Base-by-base conservation (phyloP, 352 stramenopile genomes). In the Pythium folliculosum region DNA sequence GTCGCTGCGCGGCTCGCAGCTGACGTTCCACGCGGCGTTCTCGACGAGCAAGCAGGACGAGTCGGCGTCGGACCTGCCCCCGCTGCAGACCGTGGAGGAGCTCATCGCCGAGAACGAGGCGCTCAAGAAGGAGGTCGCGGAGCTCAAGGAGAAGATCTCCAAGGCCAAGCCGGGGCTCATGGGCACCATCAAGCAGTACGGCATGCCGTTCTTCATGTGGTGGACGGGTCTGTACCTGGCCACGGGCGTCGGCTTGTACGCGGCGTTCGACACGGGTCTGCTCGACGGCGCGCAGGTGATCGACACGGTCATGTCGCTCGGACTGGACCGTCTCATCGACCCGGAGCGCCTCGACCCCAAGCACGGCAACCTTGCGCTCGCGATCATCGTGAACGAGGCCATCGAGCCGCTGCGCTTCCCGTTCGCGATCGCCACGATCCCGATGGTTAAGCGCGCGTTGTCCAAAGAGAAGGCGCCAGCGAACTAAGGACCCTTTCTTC, bases 351-450 rank as follows among this genome's bases (percentile, higher is more conserved):
- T 97, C 16, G 86, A 96, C 78, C 90, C 90, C 38, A 92, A 79
- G 51, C 89, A 96, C 66, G 87, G 89, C 44, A 96, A 96, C 75
- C 84, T 95, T 37, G 88, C 88, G 63, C 80, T 96, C 52, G 86
- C 90, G 35, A 75, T 94, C 40, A 78, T 96, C 21, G 72, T 95
- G 54, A 97, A 97, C 78, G 90, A 97, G 68, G 81, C 68, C 53
- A 55, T 96, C 55, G 90, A 97, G 71, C 73, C 91, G 32, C 65
- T 97, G 23, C 90, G 90, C 19, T 93, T 96, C 70, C 86, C 90
- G n/a, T 78, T 97, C 49, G 85, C 82, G 43, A 64, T 97, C 32
- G 89, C 89, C 14, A 97, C 90, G 38, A 79, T 95, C 37, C 84
- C 87, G 9, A 80, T 82, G 51, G 60, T 94, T 52, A 96, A 94